Evolutionary conservation across 192 early-diverging fungal genomes (phyloP), one percentile per base, ranked within the genome.

Genomic region (Backusella luteola): DNA sequence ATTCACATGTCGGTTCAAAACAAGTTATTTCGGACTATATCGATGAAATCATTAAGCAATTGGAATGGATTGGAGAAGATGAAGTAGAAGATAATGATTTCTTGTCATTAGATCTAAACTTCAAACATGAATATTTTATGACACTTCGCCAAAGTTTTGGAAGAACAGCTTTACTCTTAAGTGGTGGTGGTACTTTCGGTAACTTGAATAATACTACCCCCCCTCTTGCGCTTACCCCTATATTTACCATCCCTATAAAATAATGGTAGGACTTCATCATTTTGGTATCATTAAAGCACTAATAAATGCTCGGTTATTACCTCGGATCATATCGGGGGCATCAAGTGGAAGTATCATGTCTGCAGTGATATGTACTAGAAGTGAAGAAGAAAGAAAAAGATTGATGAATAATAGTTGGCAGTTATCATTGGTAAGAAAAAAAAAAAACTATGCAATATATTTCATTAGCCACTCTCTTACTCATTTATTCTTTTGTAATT

Each of bases 341-440:
- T 96, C 95, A 3, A 89, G 89, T 32, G 96, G 96, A 6, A 89
- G 93, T 14, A 91, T 98, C 56, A 90, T 98, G 32, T 96, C 96
- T 3, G 89, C 93, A 0, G 78, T 95, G 15, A 69, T 96, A 3
- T 96, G 94, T 52, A 94, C 94, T 6, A 85, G 89, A 42, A 94
- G 90, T 0, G 94, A 95, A 73, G 90, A 90, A n/a, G 93, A 97
- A 73, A 83, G 96, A 32, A 78, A 81, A 5, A 59, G 69, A 0
- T 75, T 90, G 44, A 81, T 92, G 32, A 86, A 91, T n/a, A 85
- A 85, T 29, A 42, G 70, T 1, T 75, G 75, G 34, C 81, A 89
- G 5, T 90, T 89, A 70, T 78, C 88, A 78, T 86, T 89, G 81
- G 66, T 63, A 63, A 23, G 32, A 36, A 36, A 21, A 73, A n/a